Conservation (phyloP, 345 rosid species). For the Abelmoschus esculentus region DNA sequence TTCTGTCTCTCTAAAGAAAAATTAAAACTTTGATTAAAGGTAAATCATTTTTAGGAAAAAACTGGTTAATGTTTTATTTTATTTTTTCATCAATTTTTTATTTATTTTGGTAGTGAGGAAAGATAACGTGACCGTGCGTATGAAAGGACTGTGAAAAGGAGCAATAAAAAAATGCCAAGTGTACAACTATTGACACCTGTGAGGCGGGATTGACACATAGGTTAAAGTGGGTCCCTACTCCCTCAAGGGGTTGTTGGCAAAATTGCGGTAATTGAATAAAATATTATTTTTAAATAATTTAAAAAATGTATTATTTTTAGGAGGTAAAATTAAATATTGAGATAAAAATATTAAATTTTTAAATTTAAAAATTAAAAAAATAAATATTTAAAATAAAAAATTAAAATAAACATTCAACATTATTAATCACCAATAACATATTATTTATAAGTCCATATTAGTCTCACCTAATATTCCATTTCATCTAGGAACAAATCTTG, state of each 20-base stretch:
- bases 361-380: too few species aligned
- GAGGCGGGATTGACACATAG: not conserved
- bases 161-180: not conserved
- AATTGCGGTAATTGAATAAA: not conserved
- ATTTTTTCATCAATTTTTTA: not conserved
- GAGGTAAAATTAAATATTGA: too few species aligned
- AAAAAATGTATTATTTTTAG: too few species aligned
- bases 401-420: too few species aligned
- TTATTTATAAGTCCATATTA: too few species aligned
- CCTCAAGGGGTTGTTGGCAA: not conserved
- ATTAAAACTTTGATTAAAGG: not conserved
- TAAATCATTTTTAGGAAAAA: not conserved
- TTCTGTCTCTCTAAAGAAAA: not conserved
- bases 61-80: not conserved
- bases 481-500: too few species aligned
- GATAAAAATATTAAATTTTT: too few species aligned
- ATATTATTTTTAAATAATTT: too few species aligned
- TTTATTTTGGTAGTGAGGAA: not conserved
- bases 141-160: not conserved
- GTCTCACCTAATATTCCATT: too few species aligned
- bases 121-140: not conserved
- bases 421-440: too few species aligned
- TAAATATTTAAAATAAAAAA: too few species aligned
- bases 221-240: not conserved
- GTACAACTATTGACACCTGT: not conserved